A percentile compares a stretch with the other conserved stretches of the same genome.
These are phyloP conservation scores for Arthrobotrys entomopaga DNA, from an alignment of 2,329 filamentous ascomycete species.

Conservation along the genomic window DNA sequence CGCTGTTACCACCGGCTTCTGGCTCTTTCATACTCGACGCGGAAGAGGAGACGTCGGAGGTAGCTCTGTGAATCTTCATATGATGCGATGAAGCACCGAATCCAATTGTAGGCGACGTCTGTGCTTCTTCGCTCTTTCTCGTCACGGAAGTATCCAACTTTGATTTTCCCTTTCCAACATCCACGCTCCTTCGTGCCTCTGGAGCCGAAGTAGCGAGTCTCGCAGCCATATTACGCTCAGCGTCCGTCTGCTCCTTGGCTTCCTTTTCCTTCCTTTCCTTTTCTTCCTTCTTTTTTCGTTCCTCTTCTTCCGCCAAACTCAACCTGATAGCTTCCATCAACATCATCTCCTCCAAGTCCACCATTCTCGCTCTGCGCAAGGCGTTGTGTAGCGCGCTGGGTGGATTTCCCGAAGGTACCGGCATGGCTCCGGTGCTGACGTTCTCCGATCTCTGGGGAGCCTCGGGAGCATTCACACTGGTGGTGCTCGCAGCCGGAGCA, in stretches of 20 bases:
- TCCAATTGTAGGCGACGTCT: constrained; percentile 38
- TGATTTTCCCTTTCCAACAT: constrained; percentile 41
- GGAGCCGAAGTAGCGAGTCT: constrained; percentile 53
- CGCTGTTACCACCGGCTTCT: constrained; percentile 49
- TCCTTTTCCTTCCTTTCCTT: constrained; percentile 86
- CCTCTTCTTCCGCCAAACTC: constrained; percentile 91
- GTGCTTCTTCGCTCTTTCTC: constrained; percentile 42
- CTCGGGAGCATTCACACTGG: constrained; percentile 59
- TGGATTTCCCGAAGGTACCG: constrained; percentile 60
- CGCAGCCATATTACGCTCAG: constrained; percentile 42
- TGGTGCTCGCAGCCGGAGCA: constrained; percentile 41
- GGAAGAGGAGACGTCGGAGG: constrained; percentile 50
- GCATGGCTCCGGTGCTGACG: constrained; percentile 47
- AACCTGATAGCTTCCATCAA: constrained; percentile 94
- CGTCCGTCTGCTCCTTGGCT: constrained; percentile 77
- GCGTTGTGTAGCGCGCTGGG: constrained; percentile 64
- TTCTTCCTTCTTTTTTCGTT: constrained; percentile 84
- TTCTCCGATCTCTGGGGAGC: background rate
- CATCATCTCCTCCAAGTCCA: constrained; percentile 97
- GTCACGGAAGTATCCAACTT: constrained; percentile 34
- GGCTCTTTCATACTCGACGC: constrained; percentile 54
- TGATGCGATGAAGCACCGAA: constrained; percentile 34
- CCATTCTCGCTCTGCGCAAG: constrained; percentile 73
- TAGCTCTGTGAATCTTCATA: constrained; percentile 49
- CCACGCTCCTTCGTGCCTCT: constrained; percentile 33